phyloP scores from a whole-genome alignment of 768 basidiomycete species.

The Porphyrellus cyaneotinctus region DNA sequence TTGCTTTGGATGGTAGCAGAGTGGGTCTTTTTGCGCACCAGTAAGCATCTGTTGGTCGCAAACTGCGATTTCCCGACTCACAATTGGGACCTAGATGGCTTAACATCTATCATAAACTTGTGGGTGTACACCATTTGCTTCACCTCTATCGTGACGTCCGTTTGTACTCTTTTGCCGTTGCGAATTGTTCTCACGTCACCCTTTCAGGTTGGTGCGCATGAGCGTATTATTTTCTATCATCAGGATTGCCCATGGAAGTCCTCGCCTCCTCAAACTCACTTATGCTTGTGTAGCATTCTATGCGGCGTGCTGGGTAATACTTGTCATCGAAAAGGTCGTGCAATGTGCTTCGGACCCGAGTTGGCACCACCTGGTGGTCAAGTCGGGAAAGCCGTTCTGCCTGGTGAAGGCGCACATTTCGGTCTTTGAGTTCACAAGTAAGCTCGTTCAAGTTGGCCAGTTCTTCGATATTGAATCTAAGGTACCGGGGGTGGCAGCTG shows the following conservation, averaged over 20 bases:
- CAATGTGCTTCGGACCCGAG: neutral
- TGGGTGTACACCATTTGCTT: neutral
- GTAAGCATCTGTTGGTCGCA: neutral
- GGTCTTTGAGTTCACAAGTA: slow-evolving; percentile 17
- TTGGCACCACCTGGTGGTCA: neutral
- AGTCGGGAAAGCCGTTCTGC: slow-evolving; percentile 11
- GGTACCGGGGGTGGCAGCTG: slow-evolving; percentile 3
- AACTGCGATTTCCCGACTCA: neutral
- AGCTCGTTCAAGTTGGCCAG: neutral
- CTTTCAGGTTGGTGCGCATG: neutral
- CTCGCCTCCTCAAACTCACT: neutral
- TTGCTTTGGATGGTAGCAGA: neutral
- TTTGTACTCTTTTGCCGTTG: neutral
- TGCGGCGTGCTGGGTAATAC: neutral
- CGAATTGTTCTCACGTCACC: neutral
- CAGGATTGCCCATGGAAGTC: neutral
- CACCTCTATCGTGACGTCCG: neutral
- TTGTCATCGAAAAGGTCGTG: neutral
- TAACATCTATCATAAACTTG: neutral
- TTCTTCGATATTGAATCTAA: neutral
- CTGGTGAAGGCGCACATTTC: neutral
- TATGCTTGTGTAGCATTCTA: neutral
- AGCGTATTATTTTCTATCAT: neutral
- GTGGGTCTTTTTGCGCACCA: neutral
- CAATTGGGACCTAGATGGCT: neutral